Conservation (phyloP, 2,329 filamentous ascomycete genomes). For the Colletotrichum echinochloae region DNA sequence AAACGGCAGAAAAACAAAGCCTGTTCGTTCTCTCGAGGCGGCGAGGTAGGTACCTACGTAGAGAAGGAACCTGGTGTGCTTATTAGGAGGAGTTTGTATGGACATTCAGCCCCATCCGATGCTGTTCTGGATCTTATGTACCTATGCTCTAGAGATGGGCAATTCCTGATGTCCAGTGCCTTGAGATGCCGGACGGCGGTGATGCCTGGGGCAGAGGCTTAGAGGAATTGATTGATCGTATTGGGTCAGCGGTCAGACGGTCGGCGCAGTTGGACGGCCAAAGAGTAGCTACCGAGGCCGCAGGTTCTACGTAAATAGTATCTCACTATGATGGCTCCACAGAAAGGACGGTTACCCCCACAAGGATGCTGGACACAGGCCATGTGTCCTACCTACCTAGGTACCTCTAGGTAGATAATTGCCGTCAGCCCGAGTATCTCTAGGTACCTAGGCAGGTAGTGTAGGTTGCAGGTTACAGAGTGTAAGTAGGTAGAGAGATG, state of each 20-base stretch:
- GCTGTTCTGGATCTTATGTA: neutral
- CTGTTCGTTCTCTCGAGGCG: neutral
- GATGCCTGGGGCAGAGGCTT: neutral
- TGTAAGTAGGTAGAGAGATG: neutral
- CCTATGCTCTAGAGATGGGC: too few relatives aligned
- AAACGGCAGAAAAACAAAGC: neutral
- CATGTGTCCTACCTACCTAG: neutral
- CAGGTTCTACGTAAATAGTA: neutral
- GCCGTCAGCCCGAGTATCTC: neutral
- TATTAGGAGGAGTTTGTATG: too few relatives aligned
- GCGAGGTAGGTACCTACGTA: neutral
- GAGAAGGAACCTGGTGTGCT: neutral
- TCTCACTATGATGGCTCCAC: slow-evolving; percentile 10
- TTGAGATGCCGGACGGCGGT: neutral
- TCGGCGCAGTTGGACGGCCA: slow-evolving; percentile 16
- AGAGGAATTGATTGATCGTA: neutral
- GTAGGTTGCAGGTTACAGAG: neutral
- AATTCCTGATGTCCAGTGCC: neutral
- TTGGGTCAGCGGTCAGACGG: neutral
- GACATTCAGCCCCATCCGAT: neutral
- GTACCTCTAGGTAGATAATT: too few relatives aligned
- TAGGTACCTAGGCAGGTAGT: neutral
- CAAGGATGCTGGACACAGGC: neutral
- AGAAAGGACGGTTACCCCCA: neutral
- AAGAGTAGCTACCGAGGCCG: neutral